These are phyloP conservation scores for Stachybotrys echinatus DNA, from an alignment of 2,329 filamentous ascomycete genomes.

Conservation along the genomic window DNA sequence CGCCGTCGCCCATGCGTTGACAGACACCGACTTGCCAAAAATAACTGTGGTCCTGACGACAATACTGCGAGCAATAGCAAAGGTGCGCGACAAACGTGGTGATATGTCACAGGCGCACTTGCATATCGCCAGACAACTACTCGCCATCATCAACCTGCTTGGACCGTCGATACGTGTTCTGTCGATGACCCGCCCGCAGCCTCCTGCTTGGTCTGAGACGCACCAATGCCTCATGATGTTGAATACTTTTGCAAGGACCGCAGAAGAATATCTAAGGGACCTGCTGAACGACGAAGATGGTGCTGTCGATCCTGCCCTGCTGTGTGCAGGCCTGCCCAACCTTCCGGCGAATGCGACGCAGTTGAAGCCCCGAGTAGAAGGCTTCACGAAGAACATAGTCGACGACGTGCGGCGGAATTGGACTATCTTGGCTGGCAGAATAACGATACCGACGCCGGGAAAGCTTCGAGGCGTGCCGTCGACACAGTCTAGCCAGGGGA, in stretches of 20 bases:
- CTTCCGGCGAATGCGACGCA: not conserved
- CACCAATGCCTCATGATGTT: slow-evolving; percentile 9
- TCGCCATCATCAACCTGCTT: slow-evolving; percentile 21
- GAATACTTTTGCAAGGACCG: slow-evolving; percentile 10
- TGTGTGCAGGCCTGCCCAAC: slow-evolving; percentile 11
- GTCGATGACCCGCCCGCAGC: not conserved
- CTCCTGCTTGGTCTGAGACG: not conserved
- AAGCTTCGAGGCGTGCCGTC: slow-evolving; percentile 20
- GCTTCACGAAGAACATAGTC: slow-evolving; percentile 36
- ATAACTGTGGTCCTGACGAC: slow-evolving; percentile 25
- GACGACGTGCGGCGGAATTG: slow-evolving; percentile 41
- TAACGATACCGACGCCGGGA: slow-evolving; percentile 33
- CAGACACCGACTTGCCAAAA: slow-evolving; percentile 23
- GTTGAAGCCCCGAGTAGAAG: slow-evolving; percentile 20
- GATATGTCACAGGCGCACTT: slow-evolving; percentile 15
- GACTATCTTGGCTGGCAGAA: slow-evolving; percentile 24
- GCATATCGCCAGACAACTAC: slow-evolving; percentile 20
- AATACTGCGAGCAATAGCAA: slow-evolving; percentile 20
- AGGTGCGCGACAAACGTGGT: slow-evolving; percentile 11
- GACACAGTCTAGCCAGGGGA: slow-evolving; percentile 30
- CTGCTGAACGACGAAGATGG: slow-evolving; percentile 10
- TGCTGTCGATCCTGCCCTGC: slow-evolving; percentile 9
- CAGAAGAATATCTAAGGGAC: slow-evolving; percentile 12
- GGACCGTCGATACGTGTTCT: slow-evolving; percentile 21
- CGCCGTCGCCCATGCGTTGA: slow-evolving; percentile 30